A percentile compares a stretch with the other conserved stretches of the same genome.
Conservation (phyloP, 345 rosid species). For the Angophora floribunda region DNA sequence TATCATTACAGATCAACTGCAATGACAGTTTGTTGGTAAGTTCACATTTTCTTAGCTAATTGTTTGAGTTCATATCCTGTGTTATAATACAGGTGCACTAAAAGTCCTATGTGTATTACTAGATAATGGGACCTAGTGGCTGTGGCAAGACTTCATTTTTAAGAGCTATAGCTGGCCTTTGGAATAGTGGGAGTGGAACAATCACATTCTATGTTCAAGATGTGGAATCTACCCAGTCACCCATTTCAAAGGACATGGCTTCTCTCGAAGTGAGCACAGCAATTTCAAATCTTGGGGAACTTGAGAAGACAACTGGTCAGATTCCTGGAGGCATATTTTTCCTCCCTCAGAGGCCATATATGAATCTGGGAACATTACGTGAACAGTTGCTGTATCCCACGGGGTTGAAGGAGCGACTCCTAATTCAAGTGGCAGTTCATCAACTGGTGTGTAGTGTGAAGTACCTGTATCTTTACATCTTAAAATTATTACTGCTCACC, state of each 20-base stretch:
- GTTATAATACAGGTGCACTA: neutral
- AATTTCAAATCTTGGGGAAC: constrained; percentile 2
- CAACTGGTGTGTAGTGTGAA: constrained; percentile 18
- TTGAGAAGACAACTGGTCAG: constrained; percentile 14
- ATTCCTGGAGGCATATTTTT: constrained; percentile 50
- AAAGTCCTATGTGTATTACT: constrained; percentile 6
- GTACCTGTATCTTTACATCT: neutral
- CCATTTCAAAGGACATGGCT: constrained; percentile 14
- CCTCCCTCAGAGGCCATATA: constrained; percentile 96
- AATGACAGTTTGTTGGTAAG: constrained; percentile 79
- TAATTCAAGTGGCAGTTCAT: constrained; percentile 10
- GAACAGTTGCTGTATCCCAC: constrained; percentile 92
- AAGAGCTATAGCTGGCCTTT: constrained; percentile 94
- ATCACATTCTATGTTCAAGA: constrained; percentile 56
- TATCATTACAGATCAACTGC: constrained; percentile 41
- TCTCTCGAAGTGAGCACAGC: constrained; percentile 7
- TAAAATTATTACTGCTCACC: neutral
- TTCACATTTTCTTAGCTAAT: neutral
- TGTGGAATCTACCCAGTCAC: constrained; percentile 13
- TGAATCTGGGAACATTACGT: constrained; percentile 94
- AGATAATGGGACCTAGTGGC: constrained; percentile 94
- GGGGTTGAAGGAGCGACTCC: constrained; percentile 29
- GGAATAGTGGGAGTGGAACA: constrained; percentile 81
- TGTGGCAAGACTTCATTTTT: constrained; percentile 92
- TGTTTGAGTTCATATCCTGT: neutral